Conservation (phyloP, 768 basidiomycete genomes). For the Ramaria sp. region DNA sequence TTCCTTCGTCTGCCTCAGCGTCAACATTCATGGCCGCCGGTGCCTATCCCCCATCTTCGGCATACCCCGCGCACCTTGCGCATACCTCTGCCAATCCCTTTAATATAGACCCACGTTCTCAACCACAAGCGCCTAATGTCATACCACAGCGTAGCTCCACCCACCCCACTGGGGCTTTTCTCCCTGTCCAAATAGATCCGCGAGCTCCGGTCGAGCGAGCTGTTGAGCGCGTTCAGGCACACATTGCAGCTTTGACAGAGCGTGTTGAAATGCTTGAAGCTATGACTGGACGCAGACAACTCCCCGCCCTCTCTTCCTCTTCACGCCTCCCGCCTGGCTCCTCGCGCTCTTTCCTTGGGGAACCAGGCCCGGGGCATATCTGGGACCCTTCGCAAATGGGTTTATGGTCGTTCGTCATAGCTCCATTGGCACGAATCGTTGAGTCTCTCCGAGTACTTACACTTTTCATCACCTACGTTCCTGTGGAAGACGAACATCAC, state of each 20-base stretch:
- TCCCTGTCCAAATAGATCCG: not conserved
- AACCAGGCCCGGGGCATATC: not conserved
- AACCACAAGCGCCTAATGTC: not conserved
- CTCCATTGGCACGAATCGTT: constrained; percentile 47
- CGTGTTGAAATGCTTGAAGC: constrained; percentile 50
- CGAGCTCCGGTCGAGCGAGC: constrained; percentile 54
- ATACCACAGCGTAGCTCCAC: not conserved
- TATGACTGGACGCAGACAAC: constrained; percentile 13
- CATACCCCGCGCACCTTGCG: not conserved
- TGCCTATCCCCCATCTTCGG: not conserved
- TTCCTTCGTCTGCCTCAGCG: constrained; percentile 1
- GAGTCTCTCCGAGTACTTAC: constrained; percentile 38
- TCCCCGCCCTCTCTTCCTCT: not conserved
- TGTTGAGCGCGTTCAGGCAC: constrained; percentile 70
- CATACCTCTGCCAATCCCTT: not conserved
- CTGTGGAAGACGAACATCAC: constrained; percentile 9
- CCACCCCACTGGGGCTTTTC: not conserved
- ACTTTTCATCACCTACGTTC: constrained; percentile 38
- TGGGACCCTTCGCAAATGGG: constrained; percentile 80
- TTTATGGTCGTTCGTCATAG: constrained; percentile 68
- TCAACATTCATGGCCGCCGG: constrained; percentile 4
- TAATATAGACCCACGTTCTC: not conserved
- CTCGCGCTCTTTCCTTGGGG: not conserved
- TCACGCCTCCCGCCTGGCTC: constrained; percentile 1
- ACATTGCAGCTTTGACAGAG: constrained; percentile 73